Conservation (phyloP, 345 rosid genomes). For the Aurinia saxatilis region DNA sequence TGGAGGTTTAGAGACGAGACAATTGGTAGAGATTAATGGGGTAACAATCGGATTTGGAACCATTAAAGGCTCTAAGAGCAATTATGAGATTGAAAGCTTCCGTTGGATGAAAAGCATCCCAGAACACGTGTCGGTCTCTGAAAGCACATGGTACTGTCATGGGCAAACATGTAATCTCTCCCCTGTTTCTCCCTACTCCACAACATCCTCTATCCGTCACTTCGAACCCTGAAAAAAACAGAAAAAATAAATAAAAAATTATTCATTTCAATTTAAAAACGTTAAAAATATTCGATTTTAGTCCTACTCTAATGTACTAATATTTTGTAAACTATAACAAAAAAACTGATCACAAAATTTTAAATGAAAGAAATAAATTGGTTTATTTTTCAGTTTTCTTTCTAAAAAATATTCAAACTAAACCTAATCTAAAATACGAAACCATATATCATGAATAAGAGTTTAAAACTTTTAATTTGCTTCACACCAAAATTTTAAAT, state of each 20-base stretch:
- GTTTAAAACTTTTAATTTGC: too few relatives aligned
- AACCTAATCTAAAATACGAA: too few relatives aligned
- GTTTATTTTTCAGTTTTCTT: too few relatives aligned
- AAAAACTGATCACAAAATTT: too few relatives aligned
- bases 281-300: too few relatives aligned
- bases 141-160: conserved; percentile 42
- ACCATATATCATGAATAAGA: too few relatives aligned
- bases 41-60: conserved; percentile 44
- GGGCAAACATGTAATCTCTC: conserved; percentile 64
- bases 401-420: too few relatives aligned
- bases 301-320: too few relatives aligned
- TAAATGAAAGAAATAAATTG: too few relatives aligned
- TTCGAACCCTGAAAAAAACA: conserved; percentile 30
- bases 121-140: conserved; percentile 49
- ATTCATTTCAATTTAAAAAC: not conserved
- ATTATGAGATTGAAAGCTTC: conserved; percentile 53
- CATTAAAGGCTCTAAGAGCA: conserved; percentile 41
- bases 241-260: not conserved
- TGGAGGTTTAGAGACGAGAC: conserved; percentile 27
- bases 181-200: conserved; percentile 56
- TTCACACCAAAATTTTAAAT: too few relatives aligned
- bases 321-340: too few relatives aligned
- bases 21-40: conserved; percentile 51
- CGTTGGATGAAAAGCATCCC: conserved; percentile 72
- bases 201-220: conserved; percentile 58